Percentiles rank a stretch among this genome's conserved stretches.
phyloP scores from a whole-genome alignment of 129 eudicot species.

The Smallanthus sonchifolius region DNA sequence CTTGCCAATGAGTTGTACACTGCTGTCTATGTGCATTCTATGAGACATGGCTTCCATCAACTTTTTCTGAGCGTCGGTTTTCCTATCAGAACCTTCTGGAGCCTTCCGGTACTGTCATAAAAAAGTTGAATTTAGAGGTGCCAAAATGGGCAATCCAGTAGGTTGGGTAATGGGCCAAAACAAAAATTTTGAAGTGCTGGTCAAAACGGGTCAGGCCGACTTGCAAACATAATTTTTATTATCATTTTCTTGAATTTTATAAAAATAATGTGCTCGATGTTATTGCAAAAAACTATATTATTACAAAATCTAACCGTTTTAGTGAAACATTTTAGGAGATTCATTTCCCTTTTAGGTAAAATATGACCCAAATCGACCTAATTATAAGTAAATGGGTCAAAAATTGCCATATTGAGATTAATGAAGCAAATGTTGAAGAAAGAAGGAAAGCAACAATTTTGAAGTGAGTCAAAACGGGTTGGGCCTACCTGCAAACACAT shows the following conservation, averaged over 20 bases:
- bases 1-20: constrained; percentile 63
- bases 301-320: not conserved
- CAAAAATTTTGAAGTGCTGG: too few relatives aligned
- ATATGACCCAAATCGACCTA: not conserved
- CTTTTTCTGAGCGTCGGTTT: constrained; percentile 62
- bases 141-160: not conserved
- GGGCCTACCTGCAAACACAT: not conserved
- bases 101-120: constrained; percentile 77
- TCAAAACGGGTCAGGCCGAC: not conserved
- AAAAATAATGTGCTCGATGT: not conserved
- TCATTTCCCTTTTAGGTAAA: not conserved
- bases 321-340: not conserved
- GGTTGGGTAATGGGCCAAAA: not conserved
- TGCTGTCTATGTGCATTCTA: constrained; percentile 73
- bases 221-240: not conserved
- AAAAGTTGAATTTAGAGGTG: not conserved
- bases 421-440: not conserved
- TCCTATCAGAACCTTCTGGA: constrained; percentile 73
- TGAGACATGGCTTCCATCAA: constrained; percentile 83
- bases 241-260: not conserved
- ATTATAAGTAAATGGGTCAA: not conserved
- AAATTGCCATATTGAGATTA: not conserved
- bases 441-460: not conserved
- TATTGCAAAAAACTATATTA: not conserved
- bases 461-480: not conserved